phyloP scores from a whole-genome alignment of 2,329 filamentous ascomycete genomes.

The Paradendryphiella salina region DNA sequence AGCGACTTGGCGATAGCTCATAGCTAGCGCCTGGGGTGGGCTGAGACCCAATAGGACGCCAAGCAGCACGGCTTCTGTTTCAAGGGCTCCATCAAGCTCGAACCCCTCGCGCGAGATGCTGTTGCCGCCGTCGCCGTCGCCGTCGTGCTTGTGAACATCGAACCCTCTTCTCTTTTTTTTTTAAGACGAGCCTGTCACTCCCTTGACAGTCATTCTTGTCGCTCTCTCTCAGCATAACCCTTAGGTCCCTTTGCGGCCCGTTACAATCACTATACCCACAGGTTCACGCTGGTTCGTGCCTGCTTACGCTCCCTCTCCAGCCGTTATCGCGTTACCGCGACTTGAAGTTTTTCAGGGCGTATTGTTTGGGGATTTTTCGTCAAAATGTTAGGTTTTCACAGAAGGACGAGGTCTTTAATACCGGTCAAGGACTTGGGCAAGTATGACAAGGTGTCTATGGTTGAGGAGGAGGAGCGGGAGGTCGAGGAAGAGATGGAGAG shows the following conservation, averaged over 20 bases:
- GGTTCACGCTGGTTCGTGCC: constrained; percentile 37
- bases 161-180: constrained; percentile 25
- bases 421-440: constrained; percentile 50
- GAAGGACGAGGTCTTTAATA: constrained; percentile 49
- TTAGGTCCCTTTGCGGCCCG: constrained; percentile 33
- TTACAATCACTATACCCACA: constrained; percentile 35
- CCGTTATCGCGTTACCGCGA: constrained; percentile 19
- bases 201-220: constrained; percentile 38
- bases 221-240: constrained; percentile 32
- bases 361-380: constrained; percentile 10
- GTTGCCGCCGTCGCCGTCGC: constrained; percentile 17
- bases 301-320: constrained; percentile 13
- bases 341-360: constrained; percentile 9
- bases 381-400: constrained; percentile 52
- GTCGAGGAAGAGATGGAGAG: constrained; percentile 38
- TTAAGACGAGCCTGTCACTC: constrained; percentile 39
- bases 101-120: constrained; percentile 22
- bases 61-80: constrained; percentile 18
- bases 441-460: constrained; percentile 46
- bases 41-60: constrained; percentile 21
- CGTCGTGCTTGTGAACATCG: constrained; percentile 14
- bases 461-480: constrained; percentile 32
- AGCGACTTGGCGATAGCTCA: constrained; percentile 11
- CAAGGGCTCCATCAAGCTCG: constrained; percentile 18
- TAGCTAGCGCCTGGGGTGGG: constrained; percentile 12